Percentiles rank a stretch among this genome's conserved stretches.
These are phyloP conservation scores for Ambrosiella cleistominuta DNA, from an alignment of 2,329 filamentous ascomycete species.

Conservation along the genomic window DNA sequence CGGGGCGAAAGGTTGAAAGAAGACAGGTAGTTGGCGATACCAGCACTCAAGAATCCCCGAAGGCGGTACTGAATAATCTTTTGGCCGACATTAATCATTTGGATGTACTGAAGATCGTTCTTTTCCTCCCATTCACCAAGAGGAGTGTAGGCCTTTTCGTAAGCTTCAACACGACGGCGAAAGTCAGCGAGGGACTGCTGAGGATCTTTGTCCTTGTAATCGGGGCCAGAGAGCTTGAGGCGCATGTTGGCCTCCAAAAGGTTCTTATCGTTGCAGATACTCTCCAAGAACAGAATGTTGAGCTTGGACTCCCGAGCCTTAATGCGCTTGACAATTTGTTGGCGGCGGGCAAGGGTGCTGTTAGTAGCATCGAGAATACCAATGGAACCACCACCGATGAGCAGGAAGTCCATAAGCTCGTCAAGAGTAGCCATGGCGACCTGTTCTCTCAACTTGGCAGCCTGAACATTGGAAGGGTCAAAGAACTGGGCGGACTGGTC, in stretches of 20 bases:
- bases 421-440: conserved; percentile 84
- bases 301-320: conserved; percentile 68
- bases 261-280: conserved; percentile 68
- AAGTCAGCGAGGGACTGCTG: conserved; percentile 73
- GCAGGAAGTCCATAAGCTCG: conserved; percentile 77
- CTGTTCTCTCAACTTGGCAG: conserved; percentile 71
- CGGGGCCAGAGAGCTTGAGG: conserved; percentile 82
- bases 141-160: conserved; percentile 85
- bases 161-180: conserved; percentile 77
- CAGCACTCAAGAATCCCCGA: conserved; percentile 76
- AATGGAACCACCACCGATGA: conserved; percentile 66
- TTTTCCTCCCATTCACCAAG: conserved; percentile 82
- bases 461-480: conserved; percentile 70
- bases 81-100: conserved; percentile 92
- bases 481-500: conserved; percentile 92
- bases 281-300: conserved; percentile 89
- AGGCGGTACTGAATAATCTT: conserved; percentile 86
- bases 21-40: conserved; percentile 84
- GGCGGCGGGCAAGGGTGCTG: conserved; percentile 73
- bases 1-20: conserved; percentile 93
- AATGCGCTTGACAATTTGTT: conserved; percentile 69
- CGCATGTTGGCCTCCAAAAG: conserved; percentile 94
- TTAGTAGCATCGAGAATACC: conserved; percentile 96
- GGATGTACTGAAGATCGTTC: conserved; percentile 83
- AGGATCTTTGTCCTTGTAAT: conserved; percentile 90